These are phyloP conservation scores for Thalassiosira exigua DNA, from an alignment of 352 stramenopile genomes.

Conservation along the genomic window DNA sequence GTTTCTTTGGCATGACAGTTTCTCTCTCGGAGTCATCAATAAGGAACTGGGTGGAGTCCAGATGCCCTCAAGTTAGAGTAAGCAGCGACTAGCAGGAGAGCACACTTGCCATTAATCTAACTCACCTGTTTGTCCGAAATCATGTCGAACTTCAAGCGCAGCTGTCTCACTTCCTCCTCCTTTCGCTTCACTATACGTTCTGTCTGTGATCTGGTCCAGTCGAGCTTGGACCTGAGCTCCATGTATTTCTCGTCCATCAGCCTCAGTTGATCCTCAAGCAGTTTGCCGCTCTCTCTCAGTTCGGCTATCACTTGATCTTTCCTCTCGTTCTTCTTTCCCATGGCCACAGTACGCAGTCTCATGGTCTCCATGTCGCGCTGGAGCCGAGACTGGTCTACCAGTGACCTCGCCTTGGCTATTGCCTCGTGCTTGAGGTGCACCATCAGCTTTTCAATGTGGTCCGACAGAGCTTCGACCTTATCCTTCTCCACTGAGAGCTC, in stretches of 20 bases:
- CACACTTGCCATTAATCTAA: neutral
- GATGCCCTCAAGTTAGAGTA: too few species aligned
- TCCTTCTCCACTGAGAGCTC: constrained; percentile 84
- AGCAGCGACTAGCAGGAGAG: neutral
- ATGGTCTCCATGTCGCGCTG: constrained; percentile 88
- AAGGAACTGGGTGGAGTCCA: neutral
- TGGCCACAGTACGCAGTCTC: constrained; percentile 75
- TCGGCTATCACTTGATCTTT: constrained; percentile 91
- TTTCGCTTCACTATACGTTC: constrained; percentile 63
- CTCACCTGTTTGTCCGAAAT: neutral
- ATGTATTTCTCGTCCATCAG: constrained; percentile 98
- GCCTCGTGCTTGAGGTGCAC: constrained; percentile 95
- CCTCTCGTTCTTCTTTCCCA: constrained; percentile 87
- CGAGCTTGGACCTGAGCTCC: constrained; percentile 94
- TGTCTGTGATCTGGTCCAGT: constrained; percentile 89
- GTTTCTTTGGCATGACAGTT: neutral
- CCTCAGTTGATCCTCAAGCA: constrained; percentile 94
- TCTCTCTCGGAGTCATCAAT: neutral
- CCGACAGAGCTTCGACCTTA: constrained; percentile 90
- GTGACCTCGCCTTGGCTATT: constrained; percentile 89
- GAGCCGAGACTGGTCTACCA: constrained; percentile 84
- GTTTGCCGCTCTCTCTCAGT: constrained; percentile 91
- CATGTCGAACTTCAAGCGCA: constrained; percentile 43
- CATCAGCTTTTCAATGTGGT: constrained; percentile 97
- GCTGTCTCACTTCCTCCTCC: constrained; percentile 39